Conservation (phyloP, 139 green algal genomes). For the Tetraselmis chui region DNA sequence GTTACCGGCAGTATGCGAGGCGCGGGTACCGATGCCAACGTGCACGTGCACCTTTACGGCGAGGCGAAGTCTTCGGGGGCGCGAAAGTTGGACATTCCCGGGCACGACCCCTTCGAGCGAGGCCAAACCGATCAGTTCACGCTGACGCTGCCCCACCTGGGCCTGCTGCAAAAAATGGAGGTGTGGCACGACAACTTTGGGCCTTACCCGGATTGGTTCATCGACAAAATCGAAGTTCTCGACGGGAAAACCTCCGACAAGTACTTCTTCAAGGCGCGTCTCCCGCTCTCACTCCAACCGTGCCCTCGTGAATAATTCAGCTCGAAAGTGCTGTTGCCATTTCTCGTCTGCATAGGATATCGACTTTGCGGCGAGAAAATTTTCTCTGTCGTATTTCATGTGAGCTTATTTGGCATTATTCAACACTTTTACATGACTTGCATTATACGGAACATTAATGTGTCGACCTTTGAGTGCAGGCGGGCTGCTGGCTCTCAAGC, state of each 20-base stretch:
- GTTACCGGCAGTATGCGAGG: conserved; percentile 25
- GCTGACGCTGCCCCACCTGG: not conserved
- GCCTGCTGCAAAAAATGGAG: not conserved
- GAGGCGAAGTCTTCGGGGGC: not conserved
- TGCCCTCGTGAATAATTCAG: too few relatives aligned
- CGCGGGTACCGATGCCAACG: conserved; percentile 50
- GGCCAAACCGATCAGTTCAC: not conserved
- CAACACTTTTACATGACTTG: too few relatives aligned
- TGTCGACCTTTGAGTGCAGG: not conserved
- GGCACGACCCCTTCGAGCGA: not conserved
- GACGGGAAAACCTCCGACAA: not conserved
- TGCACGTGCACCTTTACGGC: conserved; percentile 36
- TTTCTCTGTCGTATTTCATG: too few relatives aligned
- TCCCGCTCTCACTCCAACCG: too few relatives aligned
- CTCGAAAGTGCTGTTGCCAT: too few relatives aligned
- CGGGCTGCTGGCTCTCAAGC: not conserved
- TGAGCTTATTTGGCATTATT: too few relatives aligned
- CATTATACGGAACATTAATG: too few relatives aligned
- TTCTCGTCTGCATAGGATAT: too few relatives aligned
- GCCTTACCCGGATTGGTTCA: not conserved
- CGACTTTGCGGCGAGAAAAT: too few relatives aligned
- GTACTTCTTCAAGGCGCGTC: not conserved
- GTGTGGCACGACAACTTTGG: not conserved
- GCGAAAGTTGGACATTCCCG: not conserved
- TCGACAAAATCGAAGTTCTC: not conserved